Evolutionary conservation across 495 filamentous ascomycete species (phyloP).

Genomic region (Penicillium odoratum): DNA sequence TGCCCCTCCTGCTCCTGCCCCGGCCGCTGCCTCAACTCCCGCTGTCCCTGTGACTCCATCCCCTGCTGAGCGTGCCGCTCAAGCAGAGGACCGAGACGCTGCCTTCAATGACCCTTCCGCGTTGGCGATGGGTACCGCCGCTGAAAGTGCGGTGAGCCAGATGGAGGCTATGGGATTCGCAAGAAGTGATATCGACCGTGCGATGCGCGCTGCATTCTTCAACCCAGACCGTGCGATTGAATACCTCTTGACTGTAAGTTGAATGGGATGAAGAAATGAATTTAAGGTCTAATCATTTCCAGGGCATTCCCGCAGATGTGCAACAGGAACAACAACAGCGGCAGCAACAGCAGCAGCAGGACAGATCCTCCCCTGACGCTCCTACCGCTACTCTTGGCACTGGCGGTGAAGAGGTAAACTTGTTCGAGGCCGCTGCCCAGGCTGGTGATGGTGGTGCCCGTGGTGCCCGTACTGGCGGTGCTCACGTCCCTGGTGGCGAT

Average conservation of each 20-base stretch:
- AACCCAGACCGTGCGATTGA: conserved; percentile 98
- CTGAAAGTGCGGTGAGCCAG: conserved; percentile 82
- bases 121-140: conserved; percentile 77
- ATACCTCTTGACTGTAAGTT: conserved; percentile 81
- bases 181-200: conserved; percentile 80
- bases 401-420: conserved; percentile 70
- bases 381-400: conserved; percentile 39
- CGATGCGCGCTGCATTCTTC: conserved; percentile 93
- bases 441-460: conserved; percentile 59
- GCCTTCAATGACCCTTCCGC: conserved; percentile 75
- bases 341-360: conserved; percentile 13
- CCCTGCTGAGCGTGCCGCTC: conserved; percentile 52
- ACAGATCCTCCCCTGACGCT: conserved; percentile 25
- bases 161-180: conserved; percentile 98
- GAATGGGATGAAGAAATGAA: neutral
- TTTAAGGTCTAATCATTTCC: neutral
- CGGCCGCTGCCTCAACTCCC: conserved; percentile 53
- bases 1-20: conserved; percentile 68
- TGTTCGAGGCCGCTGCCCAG: conserved; percentile 91
- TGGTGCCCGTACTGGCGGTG: conserved; percentile 48
- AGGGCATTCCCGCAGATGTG: conserved; percentile 89
- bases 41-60: conserved; percentile 65
- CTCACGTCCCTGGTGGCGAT: conserved; percentile 54
- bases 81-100: conserved; percentile 39
- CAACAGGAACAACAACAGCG: conserved; percentile 65